Evolutionary conservation across 768 basidiomycete species (phyloP).

Genomic region (Termitomyces bulborhizus): DNA sequence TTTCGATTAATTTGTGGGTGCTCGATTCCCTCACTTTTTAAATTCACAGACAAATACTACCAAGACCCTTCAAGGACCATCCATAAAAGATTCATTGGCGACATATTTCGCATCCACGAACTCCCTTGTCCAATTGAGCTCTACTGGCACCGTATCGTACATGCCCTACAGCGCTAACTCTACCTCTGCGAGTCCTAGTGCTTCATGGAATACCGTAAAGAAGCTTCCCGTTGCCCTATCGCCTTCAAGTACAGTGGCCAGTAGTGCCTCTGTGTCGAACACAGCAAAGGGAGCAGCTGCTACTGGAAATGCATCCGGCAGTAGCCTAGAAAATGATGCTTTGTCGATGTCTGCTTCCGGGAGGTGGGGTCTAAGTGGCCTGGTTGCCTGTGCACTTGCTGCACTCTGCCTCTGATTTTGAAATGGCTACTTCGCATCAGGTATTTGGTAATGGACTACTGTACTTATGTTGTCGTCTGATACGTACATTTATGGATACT

Average conservation of each 20-base stretch:
- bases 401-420: constrained; percentile 8
- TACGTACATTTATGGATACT: background rate
- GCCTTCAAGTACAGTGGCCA: constrained; percentile 10
- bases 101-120: constrained; percentile 58
- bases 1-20: background rate
- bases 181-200: constrained; percentile 32
- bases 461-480: background rate
- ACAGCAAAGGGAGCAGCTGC: constrained; percentile 10
- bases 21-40: background rate
- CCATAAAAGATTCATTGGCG: constrained; percentile 50
- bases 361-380: constrained; percentile 7
- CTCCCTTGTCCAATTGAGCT: constrained; percentile 64
- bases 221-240: constrained; percentile 40
- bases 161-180: constrained; percentile 49
- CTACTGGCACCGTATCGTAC: constrained; percentile 52
- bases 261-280: constrained; percentile 3
- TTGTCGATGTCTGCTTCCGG: constrained; percentile 3
- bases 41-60: constrained; percentile 54
- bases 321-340: constrained; percentile 6
- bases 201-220: constrained; percentile 43
- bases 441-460: background rate
- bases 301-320: constrained; percentile 3
- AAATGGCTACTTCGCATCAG: background rate
- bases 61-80: constrained; percentile 50
- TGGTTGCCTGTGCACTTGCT: constrained; percentile 6